Conservation (phyloP, 2,329 filamentous ascomycete species). For the Setomelanomma holmii region DNA sequence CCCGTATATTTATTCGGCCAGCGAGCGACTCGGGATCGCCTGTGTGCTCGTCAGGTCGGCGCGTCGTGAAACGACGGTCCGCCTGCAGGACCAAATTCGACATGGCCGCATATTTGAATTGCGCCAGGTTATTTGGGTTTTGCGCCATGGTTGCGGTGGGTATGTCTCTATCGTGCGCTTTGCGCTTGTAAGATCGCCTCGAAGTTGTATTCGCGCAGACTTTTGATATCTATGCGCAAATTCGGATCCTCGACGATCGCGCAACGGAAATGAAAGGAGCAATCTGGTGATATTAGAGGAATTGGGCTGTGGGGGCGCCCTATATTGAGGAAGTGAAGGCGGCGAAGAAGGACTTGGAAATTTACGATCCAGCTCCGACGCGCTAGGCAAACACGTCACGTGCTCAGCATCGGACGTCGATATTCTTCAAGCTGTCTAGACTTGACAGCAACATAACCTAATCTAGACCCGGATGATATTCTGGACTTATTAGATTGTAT, state of each 20-base stretch:
- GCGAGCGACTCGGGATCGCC: conserved; percentile 97
- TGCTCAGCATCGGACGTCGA: neutral
- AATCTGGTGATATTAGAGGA: conserved; percentile 11
- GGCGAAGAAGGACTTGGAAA: conserved; percentile 21
- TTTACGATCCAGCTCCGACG: conserved; percentile 16
- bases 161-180: conserved; percentile 25
- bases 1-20: conserved; percentile 87
- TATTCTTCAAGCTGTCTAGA: too few relatives aligned
- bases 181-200: conserved; percentile 24
- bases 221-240: conserved; percentile 12
- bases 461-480: too few relatives aligned
- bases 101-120: conserved; percentile 99
- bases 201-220: conserved; percentile 10
- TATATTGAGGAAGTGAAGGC: conserved; percentile 26
- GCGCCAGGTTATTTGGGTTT: conserved; percentile 73
- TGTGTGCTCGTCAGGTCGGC: conserved; percentile 91
- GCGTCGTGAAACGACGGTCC: conserved; percentile 92
- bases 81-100: conserved; percentile 99
- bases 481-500: too few relatives aligned
- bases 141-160: conserved; percentile 33
- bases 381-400: conserved; percentile 3
- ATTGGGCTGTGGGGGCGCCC: conserved; percentile 32
- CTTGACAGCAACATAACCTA: too few relatives aligned
- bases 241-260: conserved; percentile 9
- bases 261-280: conserved; percentile 11